Evolutionary conservation across 352 stramenopile genomes (phyloP).

Genomic region (Pythium sp.): DNA sequence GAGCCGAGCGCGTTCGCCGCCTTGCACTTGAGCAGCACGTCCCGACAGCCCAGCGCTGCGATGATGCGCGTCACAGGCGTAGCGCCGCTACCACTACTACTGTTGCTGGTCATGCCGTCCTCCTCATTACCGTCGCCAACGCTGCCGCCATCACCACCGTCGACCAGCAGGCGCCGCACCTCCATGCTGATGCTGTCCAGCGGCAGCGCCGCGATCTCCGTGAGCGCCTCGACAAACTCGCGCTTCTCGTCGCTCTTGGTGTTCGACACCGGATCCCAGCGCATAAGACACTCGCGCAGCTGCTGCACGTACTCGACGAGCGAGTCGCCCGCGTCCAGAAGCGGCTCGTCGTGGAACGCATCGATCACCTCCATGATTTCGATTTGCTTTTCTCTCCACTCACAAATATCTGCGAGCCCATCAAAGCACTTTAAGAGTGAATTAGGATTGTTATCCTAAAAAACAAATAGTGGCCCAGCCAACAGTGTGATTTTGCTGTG

Average conservation of each 20-base stretch:
- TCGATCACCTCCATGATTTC: not conserved
- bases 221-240: slow-evolving; percentile 67
- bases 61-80: slow-evolving; percentile 36
- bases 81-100: not conserved
- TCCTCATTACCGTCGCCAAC: not conserved
- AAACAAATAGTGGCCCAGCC: too few relatives aligned
- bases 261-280: slow-evolving; percentile 32
- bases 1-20: slow-evolving; percentile 69
- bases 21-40: slow-evolving; percentile 81
- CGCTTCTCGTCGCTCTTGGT: slow-evolving; percentile 31
- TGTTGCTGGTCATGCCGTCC: not conserved
- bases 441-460: too few relatives aligned
- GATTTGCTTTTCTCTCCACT: not conserved
- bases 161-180: slow-evolving; percentile 54
- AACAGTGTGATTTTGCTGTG: too few relatives aligned
- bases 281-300: slow-evolving; percentile 19
- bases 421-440: too few relatives aligned
- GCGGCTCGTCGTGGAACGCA: not conserved
- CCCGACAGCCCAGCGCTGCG: slow-evolving; percentile 43
- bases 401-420: too few relatives aligned
- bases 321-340: slow-evolving; percentile 10
- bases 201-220: slow-evolving; percentile 64
- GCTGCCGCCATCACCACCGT: not conserved
- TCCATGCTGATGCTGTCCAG: slow-evolving; percentile 74
- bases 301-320: slow-evolving; percentile 18